Conservation (phyloP, 2,329 filamentous ascomycete species). For the Fusarium sp. region DNA sequence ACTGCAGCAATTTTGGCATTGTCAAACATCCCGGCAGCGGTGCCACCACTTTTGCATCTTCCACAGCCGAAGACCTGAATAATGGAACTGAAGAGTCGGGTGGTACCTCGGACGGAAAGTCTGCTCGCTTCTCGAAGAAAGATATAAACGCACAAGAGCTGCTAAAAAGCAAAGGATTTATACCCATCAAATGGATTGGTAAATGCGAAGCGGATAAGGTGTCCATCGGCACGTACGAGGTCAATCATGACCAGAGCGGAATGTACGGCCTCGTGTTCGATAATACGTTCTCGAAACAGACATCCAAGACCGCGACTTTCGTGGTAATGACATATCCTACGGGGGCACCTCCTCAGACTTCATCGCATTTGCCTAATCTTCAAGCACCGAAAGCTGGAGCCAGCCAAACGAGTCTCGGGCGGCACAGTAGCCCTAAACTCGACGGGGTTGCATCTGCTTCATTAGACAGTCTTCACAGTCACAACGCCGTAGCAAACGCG, state of each 20-base stretch:
- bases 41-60: slow-evolving; percentile 57
- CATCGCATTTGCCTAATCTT: slow-evolving; percentile 73
- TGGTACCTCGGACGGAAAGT: slow-evolving; percentile 56
- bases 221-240: slow-evolving; percentile 87
- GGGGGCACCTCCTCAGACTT: slow-evolving; percentile 78
- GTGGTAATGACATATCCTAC: slow-evolving; percentile 95
- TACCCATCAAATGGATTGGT: slow-evolving; percentile 84
- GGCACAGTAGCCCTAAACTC: slow-evolving; percentile 56
- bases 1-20: slow-evolving; percentile 85
- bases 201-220: slow-evolving; percentile 98
- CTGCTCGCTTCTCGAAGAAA: slow-evolving; percentile 62
- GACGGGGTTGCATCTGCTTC: slow-evolving; percentile 62
- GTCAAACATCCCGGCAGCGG: slow-evolving; percentile 93
- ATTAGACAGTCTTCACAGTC: slow-evolving; percentile 69
- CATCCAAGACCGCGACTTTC: slow-evolving; percentile 93
- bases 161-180: slow-evolving; percentile 72
- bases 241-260: slow-evolving; percentile 77
- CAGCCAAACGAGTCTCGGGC: slow-evolving; percentile 64
- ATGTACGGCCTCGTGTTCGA: slow-evolving; percentile 98
- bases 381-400: slow-evolving; percentile 51
- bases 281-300: slow-evolving; percentile 97
- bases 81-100: slow-evolving; percentile 59
- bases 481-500: slow-evolving; percentile 54
- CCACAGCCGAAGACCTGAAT: slow-evolving; percentile 56
- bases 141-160: slow-evolving; percentile 71